Evolutionary conservation across 148 eudicot species (phyloP), one percentile per base, ranked within the genome.

Genomic region (Limonium bicolor): DNA sequence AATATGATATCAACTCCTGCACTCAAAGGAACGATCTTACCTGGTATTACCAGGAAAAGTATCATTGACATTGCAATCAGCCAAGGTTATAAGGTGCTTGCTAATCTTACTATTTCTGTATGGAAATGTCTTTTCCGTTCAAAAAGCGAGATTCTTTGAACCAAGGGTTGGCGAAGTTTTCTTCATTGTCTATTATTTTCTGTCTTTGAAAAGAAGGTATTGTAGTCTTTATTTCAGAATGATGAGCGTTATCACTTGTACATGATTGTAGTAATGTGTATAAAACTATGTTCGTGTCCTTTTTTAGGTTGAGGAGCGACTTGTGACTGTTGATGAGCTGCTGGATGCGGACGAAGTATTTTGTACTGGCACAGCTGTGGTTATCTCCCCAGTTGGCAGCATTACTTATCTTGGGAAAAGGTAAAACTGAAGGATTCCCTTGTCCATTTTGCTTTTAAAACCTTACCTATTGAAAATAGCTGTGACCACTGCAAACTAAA

Each of bases 331-430:
- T 37, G 95, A 90, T 10, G 75, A 90, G 51, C 66, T 90, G 64
- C 88, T 84, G 19, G 63, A 78, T 61, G 99, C 99, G 9, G 99
- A 90, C 73, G 99, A 90, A 73, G 95, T 90, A 35, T 90, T 90
- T 55, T 85, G 93, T 55, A 90, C 95, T 10, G 99, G 95, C 65
- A 90, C 99, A 15, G 99, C 95, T 21, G 99, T 90, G 35, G 97
- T 90, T 31, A 72, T 90, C 44, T 84, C 82, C 33, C 99, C 88
- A 34, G 99, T 90, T 39, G 97, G 95, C 45, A 90, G 97, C 70
- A 65, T 90, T 41, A 84, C 97, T 25, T 73, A 90, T 54, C 72
- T 36, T 55, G 82, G 73, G 41, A 69, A 61, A 75, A 90, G 93
- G 97, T 90, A 66, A 43, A 17, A 0, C 26, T 12, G 36, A 14